These are phyloP conservation scores for Chlamydomonas asymmetrica DNA, from an alignment of 139 green algal species.

Conservation along the genomic window DNA sequence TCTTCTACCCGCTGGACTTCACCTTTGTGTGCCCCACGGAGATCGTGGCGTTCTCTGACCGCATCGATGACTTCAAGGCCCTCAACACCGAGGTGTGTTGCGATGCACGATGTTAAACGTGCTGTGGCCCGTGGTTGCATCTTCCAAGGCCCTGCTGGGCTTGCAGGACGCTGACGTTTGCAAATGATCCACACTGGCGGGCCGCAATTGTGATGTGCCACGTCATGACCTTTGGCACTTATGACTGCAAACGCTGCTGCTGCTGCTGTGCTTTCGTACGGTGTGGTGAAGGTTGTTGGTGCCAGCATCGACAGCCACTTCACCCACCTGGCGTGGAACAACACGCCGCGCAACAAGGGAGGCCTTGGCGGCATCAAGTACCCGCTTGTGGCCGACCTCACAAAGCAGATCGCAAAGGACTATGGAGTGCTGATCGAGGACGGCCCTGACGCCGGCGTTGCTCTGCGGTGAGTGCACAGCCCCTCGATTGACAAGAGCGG, in stretches of 20 bases:
- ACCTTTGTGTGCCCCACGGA: conserved; percentile 92
- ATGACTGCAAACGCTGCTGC: no score
- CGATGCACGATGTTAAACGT: no score
- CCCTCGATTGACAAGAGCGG: no score
- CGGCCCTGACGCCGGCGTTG: conserved; percentile 68
- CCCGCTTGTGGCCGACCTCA: conserved; percentile 96
- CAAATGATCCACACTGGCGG: no score
- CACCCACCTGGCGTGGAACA: conserved; percentile 96
- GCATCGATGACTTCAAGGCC: conserved; percentile 86
- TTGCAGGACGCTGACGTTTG: no score
- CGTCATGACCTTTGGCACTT: no score
- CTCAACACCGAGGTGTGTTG: conserved; percentile 81
- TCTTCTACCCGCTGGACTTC: conserved; percentile 93
- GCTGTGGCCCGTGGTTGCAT: not conserved
- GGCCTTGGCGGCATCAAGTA: conserved; percentile 95
- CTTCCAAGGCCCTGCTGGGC: no score
- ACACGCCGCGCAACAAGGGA: conserved; percentile 88
- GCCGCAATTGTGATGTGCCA: no score
- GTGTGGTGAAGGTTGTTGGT: no score
- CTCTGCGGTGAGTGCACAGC: conserved; percentile 62
- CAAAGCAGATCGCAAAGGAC: conserved; percentile 78
- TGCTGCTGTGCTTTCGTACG: no score
- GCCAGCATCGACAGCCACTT: conserved; percentile 93
- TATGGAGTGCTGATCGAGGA: conserved; percentile 91
- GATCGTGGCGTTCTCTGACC: conserved; percentile 93